Evolutionary conservation across 1,139 yeast species (phyloP).

Genomic region (Geotrichum citri-aurantii): DNA sequence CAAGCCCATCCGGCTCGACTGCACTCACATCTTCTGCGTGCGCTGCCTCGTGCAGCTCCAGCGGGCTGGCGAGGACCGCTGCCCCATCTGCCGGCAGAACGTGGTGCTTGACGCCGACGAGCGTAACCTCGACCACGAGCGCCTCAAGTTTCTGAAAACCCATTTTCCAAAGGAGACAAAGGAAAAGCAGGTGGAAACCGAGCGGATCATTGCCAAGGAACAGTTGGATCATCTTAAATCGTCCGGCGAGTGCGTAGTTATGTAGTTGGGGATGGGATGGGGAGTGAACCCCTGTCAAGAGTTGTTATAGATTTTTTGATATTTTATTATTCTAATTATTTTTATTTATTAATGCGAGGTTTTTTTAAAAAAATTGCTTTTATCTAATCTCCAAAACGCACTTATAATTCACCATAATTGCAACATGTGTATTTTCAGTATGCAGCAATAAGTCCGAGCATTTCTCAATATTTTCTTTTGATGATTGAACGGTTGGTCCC

Average conservation of each 20-base stretch:
- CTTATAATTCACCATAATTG: no score
- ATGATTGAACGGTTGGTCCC: no score
- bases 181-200: conserved; percentile 54
- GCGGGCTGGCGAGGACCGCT: conserved; percentile 49
- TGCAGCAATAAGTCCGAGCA: no score
- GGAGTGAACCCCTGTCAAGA: no score
- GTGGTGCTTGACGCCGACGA: conserved; percentile 58
- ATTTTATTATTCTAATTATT: not conserved
- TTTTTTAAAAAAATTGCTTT: no score
- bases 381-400: no score
- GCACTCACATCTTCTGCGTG: conserved; percentile 67
- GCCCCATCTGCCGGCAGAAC: conserved; percentile 61
- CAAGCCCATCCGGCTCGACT: conserved; percentile 58
- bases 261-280: no score
- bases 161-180: conserved; percentile 66
- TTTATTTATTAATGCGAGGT: no score
- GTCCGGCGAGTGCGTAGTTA: conserved; percentile 19
- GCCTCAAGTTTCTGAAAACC: conserved; percentile 48
- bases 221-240: conserved; percentile 25
- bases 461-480: no score
- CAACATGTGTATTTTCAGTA: no score
- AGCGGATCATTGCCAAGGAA: conserved; percentile 47
- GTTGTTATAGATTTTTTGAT: no score
- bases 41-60: conserved; percentile 64
- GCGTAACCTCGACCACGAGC: conserved; percentile 50